phyloP scores from a whole-genome alignment of 108 stramenopile species.

The Poteriospumella lacustris region DNA sequence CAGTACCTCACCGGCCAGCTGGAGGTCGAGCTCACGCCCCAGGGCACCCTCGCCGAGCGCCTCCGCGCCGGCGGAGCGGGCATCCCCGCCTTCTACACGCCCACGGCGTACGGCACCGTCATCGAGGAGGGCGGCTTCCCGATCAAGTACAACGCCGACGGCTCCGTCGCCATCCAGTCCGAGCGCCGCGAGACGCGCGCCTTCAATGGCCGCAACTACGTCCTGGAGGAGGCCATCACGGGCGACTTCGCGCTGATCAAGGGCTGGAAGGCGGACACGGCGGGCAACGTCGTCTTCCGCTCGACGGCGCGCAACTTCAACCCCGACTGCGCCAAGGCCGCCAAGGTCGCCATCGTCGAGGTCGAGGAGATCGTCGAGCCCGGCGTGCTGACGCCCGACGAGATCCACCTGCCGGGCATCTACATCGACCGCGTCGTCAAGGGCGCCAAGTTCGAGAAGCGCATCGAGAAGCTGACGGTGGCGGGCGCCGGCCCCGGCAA shows the following conservation, averaged over 20 bases:
- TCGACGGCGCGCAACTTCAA: slow-evolving; percentile 82
- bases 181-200: slow-evolving; percentile 59
- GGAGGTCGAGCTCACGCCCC: slow-evolving; percentile 53
- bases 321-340: slow-evolving; percentile 82
- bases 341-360: slow-evolving; percentile 71
- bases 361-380: slow-evolving; percentile 80
- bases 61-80: slow-evolving; percentile 76
- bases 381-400: slow-evolving; percentile 73
- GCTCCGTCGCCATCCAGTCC: slow-evolving; percentile 50
- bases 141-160: slow-evolving; percentile 71
- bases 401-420: slow-evolving; percentile 78
- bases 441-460: slow-evolving; percentile 70
- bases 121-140: slow-evolving; percentile 80
- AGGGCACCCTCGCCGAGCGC: slow-evolving; percentile 74
- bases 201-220: slow-evolving; percentile 67
- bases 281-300: slow-evolving; percentile 81
- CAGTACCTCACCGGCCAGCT: slow-evolving; percentile 73
- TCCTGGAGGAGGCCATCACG: slow-evolving; percentile 75
- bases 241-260: slow-evolving; percentile 76
- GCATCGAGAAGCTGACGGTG: slow-evolving; percentile 67
- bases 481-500: slow-evolving; percentile 13
- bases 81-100: slow-evolving; percentile 84
- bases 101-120: slow-evolving; percentile 78
- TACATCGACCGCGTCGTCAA: slow-evolving; percentile 76
- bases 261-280: slow-evolving; percentile 76